Conservation (phyloP, 2,329 filamentous ascomycete genomes). For the Macroventuria anomochaeta region DNA sequence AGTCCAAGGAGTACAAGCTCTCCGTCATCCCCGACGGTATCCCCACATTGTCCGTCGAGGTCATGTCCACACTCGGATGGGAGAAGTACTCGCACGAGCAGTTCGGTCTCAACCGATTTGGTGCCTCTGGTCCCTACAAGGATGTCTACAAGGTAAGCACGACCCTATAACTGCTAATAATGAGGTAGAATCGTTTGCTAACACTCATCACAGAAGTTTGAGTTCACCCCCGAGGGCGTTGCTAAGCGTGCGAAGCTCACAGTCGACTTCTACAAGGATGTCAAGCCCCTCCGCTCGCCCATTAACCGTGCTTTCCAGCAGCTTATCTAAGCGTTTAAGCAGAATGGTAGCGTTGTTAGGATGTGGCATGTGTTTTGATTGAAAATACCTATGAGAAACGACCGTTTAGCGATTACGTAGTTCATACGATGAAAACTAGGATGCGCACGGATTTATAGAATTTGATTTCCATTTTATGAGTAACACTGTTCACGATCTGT, state of each 20-base stretch:
- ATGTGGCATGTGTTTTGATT: constrained; percentile 11
- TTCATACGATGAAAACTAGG: constrained; percentile 25
- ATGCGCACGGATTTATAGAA: constrained; percentile 29
- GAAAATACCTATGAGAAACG: constrained; percentile 22
- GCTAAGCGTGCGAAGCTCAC: constrained; percentile 92
- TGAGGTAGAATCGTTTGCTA: constrained; percentile 24
- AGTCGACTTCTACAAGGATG: constrained; percentile 96
- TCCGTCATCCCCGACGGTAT: constrained; percentile 92
- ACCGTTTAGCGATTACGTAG: constrained; percentile 24
- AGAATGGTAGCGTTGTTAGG: neutral
- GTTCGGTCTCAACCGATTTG: constrained; percentile 98
- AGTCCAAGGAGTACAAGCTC: constrained; percentile 93
- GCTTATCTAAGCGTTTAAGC: constrained; percentile 71
- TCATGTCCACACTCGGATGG: constrained; percentile 97
- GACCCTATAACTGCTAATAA: neutral
- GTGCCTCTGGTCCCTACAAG: constrained; percentile 96
- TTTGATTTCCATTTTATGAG: constrained; percentile 26
- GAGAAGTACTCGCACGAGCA: constrained; percentile 99
- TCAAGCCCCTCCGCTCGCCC: constrained; percentile 85
- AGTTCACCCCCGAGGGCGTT: constrained; percentile 97
- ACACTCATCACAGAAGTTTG: constrained; percentile 82
- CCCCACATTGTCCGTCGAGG: constrained; percentile 91
- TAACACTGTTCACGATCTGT: neutral
- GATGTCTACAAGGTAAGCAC: constrained; percentile 82
- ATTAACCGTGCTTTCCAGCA: constrained; percentile 98